Conservation (phyloP, 148 eudicot genomes). For the Dianthus caryophyllus region DNA sequence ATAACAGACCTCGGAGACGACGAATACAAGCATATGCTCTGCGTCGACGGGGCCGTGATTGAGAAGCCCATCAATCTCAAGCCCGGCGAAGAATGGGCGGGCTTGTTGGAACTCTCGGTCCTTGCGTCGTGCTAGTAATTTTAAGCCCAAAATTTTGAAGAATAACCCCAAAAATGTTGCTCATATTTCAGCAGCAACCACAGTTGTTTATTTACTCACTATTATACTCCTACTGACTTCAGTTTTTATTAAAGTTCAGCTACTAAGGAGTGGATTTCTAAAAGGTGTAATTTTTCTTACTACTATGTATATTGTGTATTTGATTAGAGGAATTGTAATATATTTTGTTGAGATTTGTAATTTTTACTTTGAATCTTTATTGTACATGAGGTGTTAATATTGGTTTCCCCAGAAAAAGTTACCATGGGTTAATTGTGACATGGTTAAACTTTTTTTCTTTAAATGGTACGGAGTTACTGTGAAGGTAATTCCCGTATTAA, state of each 20-base stretch:
- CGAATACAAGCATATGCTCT: conserved; percentile 73
- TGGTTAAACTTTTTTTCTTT: too few species aligned
- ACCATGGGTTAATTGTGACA: neutral
- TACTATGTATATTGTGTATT: neutral
- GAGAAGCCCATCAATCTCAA: conserved; percentile 67
- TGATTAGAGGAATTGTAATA: conserved; percentile 4
- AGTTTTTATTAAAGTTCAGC: neutral
- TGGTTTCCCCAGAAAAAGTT: conserved; percentile 5
- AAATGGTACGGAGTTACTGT: too few species aligned
- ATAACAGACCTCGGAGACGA: conserved; percentile 66
- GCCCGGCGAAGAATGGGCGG: conserved; percentile 76
- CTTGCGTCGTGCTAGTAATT: conserved; percentile 36
- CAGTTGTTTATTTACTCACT: too few species aligned
- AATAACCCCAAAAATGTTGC: conserved; percentile 26
- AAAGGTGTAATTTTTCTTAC: neutral
- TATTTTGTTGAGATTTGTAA: conserved; percentile 14
- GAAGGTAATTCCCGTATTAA: too few species aligned
- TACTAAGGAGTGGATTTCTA: neutral
- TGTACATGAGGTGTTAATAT: conserved; percentile 6
- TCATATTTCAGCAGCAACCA: conserved; percentile 34
- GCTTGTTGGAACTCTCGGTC: conserved; percentile 62
- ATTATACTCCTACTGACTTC: conserved; percentile 15
- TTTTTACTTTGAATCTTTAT: conserved; percentile 6
- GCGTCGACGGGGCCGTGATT: conserved; percentile 75
- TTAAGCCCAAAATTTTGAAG: neutral